A percentile compares a stretch with the other conserved stretches of the same genome.
Conservation (phyloP, 345 rosid species). For the Gossypium mustelinum region DNA sequence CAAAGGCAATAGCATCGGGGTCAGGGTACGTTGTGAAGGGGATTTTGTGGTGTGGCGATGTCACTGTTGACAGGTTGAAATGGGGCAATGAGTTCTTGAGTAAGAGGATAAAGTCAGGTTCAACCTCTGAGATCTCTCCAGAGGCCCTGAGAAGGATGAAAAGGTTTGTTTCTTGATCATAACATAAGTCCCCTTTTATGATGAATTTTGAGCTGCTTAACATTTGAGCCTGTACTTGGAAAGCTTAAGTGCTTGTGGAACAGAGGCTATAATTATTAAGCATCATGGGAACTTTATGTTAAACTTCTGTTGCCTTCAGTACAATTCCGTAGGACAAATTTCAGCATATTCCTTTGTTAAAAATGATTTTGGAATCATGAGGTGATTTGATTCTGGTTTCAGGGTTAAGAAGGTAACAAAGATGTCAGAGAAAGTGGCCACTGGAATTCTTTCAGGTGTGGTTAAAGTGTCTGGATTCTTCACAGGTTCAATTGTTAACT, state of each 20-base stretch:
- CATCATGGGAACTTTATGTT: neutral
- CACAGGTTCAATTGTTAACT: constrained; percentile 75
- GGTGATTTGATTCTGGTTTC: constrained; percentile 12
- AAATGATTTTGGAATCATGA: too few species aligned
- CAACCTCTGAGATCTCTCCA: constrained; percentile 51
- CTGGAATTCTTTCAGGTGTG: constrained; percentile 76
- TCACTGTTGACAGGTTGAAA: constrained; percentile 74
- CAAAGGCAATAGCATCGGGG: constrained; percentile 79
- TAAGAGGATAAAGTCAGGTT: constrained; percentile 42
- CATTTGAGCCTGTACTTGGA: neutral
- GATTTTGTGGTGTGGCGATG: constrained; percentile 91
- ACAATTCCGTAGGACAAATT: neutral
- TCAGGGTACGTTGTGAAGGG: constrained; percentile 86
- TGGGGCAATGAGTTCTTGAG: constrained; percentile 71
- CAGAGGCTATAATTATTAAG: neutral
- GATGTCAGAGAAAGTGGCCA: constrained; percentile 75
- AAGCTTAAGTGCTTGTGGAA: neutral
- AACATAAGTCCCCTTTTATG: neutral
- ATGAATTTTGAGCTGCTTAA: neutral
- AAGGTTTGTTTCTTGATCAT: constrained; percentile 44
- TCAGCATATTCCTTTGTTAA: neutral
- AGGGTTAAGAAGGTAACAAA: constrained; percentile 86
- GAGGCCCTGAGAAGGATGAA: constrained; percentile 60
- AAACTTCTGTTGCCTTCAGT: neutral
- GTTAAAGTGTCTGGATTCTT: constrained; percentile 73